Evolutionary conservation across 2,329 filamentous ascomycete species (phyloP).

Genomic region (Xylaria sp.): DNA sequence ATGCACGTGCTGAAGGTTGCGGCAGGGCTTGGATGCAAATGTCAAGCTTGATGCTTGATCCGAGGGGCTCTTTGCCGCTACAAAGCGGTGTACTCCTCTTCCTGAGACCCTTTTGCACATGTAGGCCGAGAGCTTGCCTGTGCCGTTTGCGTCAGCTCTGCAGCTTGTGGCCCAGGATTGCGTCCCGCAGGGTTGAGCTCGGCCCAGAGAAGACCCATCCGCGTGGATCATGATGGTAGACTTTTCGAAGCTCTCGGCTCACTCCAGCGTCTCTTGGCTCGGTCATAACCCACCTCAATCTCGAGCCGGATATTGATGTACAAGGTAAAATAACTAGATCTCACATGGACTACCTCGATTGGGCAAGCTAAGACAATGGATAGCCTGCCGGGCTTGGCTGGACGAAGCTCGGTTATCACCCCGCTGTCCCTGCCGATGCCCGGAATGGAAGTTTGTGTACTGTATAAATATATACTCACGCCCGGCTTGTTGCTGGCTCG

Average conservation of each 20-base stretch:
- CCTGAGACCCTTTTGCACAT: background rate
- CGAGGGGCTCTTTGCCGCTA: conserved; percentile 20
- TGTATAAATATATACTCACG: conserved; percentile 26
- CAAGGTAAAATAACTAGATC: background rate
- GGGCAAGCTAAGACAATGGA: conserved; percentile 15
- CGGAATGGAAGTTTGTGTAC: conserved; percentile 11
- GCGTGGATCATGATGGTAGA: background rate
- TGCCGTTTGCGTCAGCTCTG: conserved; percentile 12
- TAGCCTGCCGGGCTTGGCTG: background rate
- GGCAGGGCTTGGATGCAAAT: conserved; percentile 28
- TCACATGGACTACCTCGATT: conserved; percentile 19
- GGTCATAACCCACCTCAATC: background rate
- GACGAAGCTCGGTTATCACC: conserved; percentile 1
- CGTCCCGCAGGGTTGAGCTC: conserved; percentile 17
- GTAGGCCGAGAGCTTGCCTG: background rate
- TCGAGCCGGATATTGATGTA: background rate
- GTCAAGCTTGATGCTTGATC: conserved; percentile 8
- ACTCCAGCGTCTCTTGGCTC: conserved; percentile 24
- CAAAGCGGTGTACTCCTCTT: conserved; percentile 29
- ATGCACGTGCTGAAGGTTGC: conserved; percentile 32
- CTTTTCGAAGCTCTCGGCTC: conserved; percentile 19
- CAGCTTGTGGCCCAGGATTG: conserved; percentile 3
- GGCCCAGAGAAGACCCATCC: conserved; percentile 19
- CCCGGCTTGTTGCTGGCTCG: conserved; percentile 2
- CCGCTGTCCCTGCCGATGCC: conserved; percentile 6